Conservation (phyloP, 768 basidiomycete genomes). For the Lentinula edodes region DNA sequence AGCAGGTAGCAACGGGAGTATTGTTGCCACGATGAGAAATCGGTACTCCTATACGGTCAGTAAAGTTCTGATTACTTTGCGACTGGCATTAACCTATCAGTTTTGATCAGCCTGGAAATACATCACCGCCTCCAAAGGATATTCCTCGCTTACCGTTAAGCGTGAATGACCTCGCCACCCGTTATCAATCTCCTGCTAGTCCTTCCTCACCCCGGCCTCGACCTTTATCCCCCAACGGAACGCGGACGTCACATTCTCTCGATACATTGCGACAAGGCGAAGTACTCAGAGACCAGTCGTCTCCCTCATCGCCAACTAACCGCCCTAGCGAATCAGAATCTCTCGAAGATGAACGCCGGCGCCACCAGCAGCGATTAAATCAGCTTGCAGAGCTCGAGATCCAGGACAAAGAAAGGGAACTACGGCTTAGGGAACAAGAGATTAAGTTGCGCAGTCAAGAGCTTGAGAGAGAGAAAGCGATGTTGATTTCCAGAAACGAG, state of each 20-base stretch:
- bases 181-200: slow-evolving; percentile 33
- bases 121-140: slow-evolving; percentile 55
- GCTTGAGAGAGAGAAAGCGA: slow-evolving; percentile 50
- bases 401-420: slow-evolving; percentile 48
- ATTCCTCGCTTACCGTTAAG: slow-evolving; percentile 59
- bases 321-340: neutral
- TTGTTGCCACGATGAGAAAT: slow-evolving; percentile 67
- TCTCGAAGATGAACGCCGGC: slow-evolving; percentile 10
- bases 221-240: slow-evolving; percentile 27
- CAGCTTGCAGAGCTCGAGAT: slow-evolving; percentile 49
- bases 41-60: slow-evolving; percentile 56
- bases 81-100: slow-evolving; percentile 3
- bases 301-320: slow-evolving; percentile 3
- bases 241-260: slow-evolving; percentile 15
- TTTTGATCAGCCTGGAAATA: slow-evolving; percentile 36
- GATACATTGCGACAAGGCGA: slow-evolving; percentile 18
- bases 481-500: slow-evolving; percentile 21
- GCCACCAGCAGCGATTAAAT: slow-evolving; percentile 37
- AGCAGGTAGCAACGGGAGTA: slow-evolving; percentile 45
- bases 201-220: slow-evolving; percentile 30
- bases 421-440: slow-evolving; percentile 50
- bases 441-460: slow-evolving; percentile 48
- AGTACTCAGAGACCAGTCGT: slow-evolving; percentile 9
- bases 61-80: slow-evolving; percentile 9
- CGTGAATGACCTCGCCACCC: slow-evolving; percentile 57